phyloP scores from a whole-genome alignment of 2,329 filamentous ascomycete genomes.

The Trichoderma polysporum region DNA sequence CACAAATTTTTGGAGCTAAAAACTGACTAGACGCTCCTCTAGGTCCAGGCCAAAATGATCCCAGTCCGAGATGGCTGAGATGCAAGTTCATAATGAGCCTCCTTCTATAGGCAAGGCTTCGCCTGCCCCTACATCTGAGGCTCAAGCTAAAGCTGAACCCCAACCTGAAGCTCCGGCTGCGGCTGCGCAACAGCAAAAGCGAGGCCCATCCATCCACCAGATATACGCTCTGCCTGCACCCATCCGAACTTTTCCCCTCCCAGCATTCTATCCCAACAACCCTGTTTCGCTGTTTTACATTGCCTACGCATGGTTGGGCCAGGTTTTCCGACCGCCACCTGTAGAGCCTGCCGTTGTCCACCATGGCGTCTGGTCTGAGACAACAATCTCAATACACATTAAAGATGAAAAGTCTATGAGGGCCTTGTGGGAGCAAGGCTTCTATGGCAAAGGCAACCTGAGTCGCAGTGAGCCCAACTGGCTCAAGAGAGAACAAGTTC shows the following conservation, averaged over 20 bases:
- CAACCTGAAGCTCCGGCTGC: constrained; percentile 26
- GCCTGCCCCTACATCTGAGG: constrained; percentile 26
- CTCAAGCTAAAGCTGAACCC: constrained; percentile 26
- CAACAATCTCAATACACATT: constrained; percentile 81
- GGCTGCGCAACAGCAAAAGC: constrained; percentile 30
- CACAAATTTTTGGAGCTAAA: neutral
- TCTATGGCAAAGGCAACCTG: constrained; percentile 91
- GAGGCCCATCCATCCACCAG: constrained; percentile 56
- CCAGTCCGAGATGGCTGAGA: constrained; percentile 45
- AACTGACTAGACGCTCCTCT: constrained; percentile 6
- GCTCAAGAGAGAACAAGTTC: constrained; percentile 78
- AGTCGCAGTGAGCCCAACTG: constrained; percentile 95
- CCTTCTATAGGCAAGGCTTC: constrained; percentile 20
- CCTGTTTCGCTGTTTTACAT: constrained; percentile 84
- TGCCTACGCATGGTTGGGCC: constrained; percentile 72
- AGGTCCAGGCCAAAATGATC: constrained; percentile 48
- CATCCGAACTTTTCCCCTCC: constrained; percentile 77
- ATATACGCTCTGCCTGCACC: constrained; percentile 83
- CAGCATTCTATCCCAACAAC: constrained; percentile 86
- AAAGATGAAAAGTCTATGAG: constrained; percentile 73
- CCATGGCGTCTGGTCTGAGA: constrained; percentile 74
- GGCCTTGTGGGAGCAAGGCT: constrained; percentile 92
- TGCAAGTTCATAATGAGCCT: constrained; percentile 29
- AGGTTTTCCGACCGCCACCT: constrained; percentile 65
- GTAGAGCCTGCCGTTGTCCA: constrained; percentile 65